These are phyloP conservation scores for Gracilaria gracilis DNA, from an alignment of 23 red algal genomes.

Conservation along the genomic window DNA sequence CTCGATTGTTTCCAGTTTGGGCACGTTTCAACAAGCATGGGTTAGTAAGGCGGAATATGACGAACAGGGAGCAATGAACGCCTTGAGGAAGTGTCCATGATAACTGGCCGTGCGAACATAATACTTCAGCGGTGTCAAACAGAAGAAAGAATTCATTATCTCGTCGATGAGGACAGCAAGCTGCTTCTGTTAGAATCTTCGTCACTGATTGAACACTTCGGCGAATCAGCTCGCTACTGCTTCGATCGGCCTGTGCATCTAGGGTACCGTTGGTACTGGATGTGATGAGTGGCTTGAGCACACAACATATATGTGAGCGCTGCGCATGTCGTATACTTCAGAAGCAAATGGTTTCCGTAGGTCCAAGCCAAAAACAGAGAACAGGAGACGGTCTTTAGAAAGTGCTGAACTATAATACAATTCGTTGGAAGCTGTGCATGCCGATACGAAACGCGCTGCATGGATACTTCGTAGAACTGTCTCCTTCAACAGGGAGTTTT, in stretches of 20 bases:
- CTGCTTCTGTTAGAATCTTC: not conserved
- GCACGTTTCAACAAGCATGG: slow-evolving; percentile 95
- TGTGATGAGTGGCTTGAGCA: not conserved
- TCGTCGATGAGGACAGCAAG: not conserved
- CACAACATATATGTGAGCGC: not conserved
- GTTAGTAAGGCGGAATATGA: slow-evolving; percentile 88
- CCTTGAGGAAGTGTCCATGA: slow-evolving; percentile 67
- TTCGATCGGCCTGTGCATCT: too few species aligned
- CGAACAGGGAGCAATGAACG: slow-evolving; percentile 66
- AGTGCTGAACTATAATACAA: not conserved
- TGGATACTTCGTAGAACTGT: too few species aligned
- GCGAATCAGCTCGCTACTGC: not conserved
- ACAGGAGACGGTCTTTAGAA: not conserved
- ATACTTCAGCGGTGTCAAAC: not conserved
- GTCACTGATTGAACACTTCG: not conserved
- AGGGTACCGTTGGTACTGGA: not conserved
- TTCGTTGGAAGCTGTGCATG: too few species aligned
- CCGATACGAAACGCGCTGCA: too few species aligned
- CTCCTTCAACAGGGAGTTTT: too few species aligned
- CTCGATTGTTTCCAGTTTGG: slow-evolving; percentile 86
- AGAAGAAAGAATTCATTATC: not conserved
- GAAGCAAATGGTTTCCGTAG: not conserved
- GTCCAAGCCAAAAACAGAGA: not conserved
- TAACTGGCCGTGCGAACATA: not conserved
- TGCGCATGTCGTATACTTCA: not conserved